These are phyloP conservation scores for Linnemannia hyalina DNA, from an alignment of 192 early-diverging fungal species.

Conservation along the genomic window DNA sequence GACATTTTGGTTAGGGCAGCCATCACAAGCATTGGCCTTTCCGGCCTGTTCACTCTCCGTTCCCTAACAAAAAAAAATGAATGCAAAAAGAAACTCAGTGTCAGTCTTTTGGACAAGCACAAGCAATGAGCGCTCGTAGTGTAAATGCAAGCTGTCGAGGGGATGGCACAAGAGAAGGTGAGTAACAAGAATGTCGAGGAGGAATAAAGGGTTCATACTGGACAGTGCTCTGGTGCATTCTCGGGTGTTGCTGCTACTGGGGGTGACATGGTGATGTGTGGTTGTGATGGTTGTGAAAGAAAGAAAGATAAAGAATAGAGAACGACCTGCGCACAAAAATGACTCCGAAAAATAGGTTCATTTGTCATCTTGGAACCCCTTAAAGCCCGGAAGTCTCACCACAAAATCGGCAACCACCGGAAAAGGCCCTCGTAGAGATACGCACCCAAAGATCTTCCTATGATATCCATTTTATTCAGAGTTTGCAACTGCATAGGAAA, in stretches of 20 bases:
- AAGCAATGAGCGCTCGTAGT: not conserved
- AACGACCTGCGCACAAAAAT: constrained; percentile 3
- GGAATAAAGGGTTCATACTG: constrained; percentile 49
- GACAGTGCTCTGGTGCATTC: constrained; percentile 83
- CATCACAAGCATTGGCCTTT: constrained; percentile 79
- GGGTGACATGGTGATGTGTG: constrained; percentile 6
- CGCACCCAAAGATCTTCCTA: too few relatives aligned
- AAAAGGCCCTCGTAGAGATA: not conserved
- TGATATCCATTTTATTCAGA: not conserved
- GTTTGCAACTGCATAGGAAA: not conserved
- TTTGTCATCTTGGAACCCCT: constrained; percentile 19
- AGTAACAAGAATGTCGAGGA: not conserved
- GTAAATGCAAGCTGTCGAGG: not conserved
- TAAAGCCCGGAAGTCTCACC: not conserved
- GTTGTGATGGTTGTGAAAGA: not conserved
- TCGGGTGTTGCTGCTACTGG: constrained; percentile 49
- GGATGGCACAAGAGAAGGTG: not conserved
- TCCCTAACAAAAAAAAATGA: constrained; percentile 58
- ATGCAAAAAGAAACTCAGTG: not conserved
- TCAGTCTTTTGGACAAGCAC: not conserved
- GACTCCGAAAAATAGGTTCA: not conserved
- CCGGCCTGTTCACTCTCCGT: constrained; percentile 80
- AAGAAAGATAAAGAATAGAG: not conserved
- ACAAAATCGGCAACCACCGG: not conserved
- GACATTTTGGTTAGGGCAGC: constrained; percentile 85